Percentiles rank a stretch among this genome's conserved stretches.
These are phyloP conservation scores for Saturnispora ahearnii DNA, from an alignment of 805 yeast species.

Conservation along the genomic window DNA sequence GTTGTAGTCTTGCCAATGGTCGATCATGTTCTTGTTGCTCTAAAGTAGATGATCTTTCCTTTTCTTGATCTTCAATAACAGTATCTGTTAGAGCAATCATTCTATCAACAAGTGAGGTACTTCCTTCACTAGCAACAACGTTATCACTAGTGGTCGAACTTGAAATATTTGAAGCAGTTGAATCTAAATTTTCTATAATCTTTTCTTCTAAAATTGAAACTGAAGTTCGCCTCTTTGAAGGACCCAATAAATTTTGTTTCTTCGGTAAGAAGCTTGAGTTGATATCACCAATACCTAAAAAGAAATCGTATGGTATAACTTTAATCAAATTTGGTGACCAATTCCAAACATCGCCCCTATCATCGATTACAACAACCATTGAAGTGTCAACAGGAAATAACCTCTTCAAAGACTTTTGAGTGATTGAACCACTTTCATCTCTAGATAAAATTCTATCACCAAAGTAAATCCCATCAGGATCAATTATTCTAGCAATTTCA, in stretches of 20 bases:
- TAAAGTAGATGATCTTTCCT: slow-evolving; percentile 57
- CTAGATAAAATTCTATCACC: slow-evolving; percentile 88
- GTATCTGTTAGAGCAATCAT: slow-evolving; percentile 39
- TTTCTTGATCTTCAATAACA: slow-evolving; percentile 46
- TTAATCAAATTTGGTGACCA: slow-evolving; percentile 90
- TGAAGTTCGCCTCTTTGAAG: slow-evolving; percentile 51
- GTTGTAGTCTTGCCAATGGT: slow-evolving; percentile 77
- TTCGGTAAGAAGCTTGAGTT: slow-evolving; percentile 87
- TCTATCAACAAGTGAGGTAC: slow-evolving; percentile 40
- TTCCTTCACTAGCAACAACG: slow-evolving; percentile 5
- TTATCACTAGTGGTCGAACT: not conserved
- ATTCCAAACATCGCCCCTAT: slow-evolving; percentile 97
- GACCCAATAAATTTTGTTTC: slow-evolving; percentile 51
- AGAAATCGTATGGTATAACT: slow-evolving; percentile 92
- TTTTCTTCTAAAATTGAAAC: slow-evolving; percentile 48
- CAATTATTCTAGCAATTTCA: slow-evolving; percentile 82
- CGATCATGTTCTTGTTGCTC: slow-evolving; percentile 77
- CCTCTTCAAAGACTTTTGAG: slow-evolving; percentile 80
- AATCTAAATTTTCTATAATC: slow-evolving; percentile 11
- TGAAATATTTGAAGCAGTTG: slow-evolving; percentile 8
- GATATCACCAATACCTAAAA: slow-evolving; percentile 95
- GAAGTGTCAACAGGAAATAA: slow-evolving; percentile 93
- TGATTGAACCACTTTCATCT: slow-evolving; percentile 88
- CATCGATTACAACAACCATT: slow-evolving; percentile 94
- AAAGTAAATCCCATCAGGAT: slow-evolving; percentile 78